Evolutionary conservation across 176 grass and related monocot species (phyloP).

Genomic region (Carex parvula): DNA sequence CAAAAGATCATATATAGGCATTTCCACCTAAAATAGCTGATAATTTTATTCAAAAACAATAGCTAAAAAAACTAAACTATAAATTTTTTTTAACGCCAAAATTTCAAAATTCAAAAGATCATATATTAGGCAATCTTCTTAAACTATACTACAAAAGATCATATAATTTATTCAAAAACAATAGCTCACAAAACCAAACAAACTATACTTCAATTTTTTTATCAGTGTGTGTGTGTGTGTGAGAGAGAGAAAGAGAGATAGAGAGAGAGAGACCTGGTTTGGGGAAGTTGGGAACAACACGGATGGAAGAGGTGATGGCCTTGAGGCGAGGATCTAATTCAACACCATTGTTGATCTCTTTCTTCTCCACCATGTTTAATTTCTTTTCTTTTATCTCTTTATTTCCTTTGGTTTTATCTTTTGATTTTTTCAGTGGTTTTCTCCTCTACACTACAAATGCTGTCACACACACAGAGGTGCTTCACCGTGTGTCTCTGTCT

Average conservation of each 20-base stretch:
- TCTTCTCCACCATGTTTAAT: constrained; percentile 15
- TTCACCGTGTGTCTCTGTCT: constrained; percentile 12
- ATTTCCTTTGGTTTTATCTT: constrained; percentile 17
- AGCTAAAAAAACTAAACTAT: not conserved
- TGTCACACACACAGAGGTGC: constrained; percentile 5
- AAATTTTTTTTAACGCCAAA: not conserved
- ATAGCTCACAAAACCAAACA: not conserved
- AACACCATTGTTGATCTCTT: constrained; percentile 20
- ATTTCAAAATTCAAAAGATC: not conserved
- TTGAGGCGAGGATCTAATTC: constrained; percentile 65
- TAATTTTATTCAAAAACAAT: not conserved
- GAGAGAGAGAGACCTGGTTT: constrained; percentile 56
- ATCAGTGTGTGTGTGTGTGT: no score
- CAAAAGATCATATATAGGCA: not conserved
- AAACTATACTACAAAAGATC: not conserved
- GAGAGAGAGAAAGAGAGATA: not conserved
- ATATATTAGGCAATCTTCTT: not conserved
- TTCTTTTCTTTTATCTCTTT: not conserved
- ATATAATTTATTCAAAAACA: not conserved
- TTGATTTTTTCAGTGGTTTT: constrained; percentile 9
- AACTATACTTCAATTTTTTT: not conserved
- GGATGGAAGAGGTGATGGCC: constrained; percentile 70
- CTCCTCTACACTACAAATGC: not conserved
- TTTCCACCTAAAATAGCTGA: not conserved
- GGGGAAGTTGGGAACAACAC: constrained; percentile 94